These are phyloP conservation scores for Ophiocordyceps sinensis DNA, from an alignment of 2,329 filamentous ascomycete species.

Conservation along the genomic window DNA sequence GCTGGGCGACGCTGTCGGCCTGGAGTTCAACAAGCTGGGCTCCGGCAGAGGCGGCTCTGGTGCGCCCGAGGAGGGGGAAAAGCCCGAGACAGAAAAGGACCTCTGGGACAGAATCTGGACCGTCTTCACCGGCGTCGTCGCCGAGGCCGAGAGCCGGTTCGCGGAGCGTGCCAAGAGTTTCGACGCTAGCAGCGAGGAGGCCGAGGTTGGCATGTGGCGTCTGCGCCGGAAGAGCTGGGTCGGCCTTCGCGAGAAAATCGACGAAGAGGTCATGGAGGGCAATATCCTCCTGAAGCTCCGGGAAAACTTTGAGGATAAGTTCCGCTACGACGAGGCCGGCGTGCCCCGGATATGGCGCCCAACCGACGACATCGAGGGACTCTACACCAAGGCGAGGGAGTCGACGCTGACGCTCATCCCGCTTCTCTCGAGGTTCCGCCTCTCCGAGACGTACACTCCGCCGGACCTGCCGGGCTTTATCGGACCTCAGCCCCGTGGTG, in stretches of 20 bases:
- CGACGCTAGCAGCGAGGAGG: constrained; percentile 80
- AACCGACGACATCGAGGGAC: constrained; percentile 89
- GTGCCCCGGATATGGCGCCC: constrained; percentile 95
- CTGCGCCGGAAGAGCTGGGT: constrained; percentile 90
- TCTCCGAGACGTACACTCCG: constrained; percentile 57
- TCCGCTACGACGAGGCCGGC: constrained; percentile 89
- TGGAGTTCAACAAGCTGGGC: constrained; percentile 93
- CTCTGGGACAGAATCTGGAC: constrained; percentile 95
- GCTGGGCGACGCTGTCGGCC: constrained; percentile 70
- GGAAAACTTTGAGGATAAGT: constrained; percentile 98
- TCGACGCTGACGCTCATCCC: constrained; percentile 86
- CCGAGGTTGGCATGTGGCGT: constrained; percentile 84
- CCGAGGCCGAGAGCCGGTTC: constrained; percentile 75
- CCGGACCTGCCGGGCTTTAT: constrained; percentile 81
- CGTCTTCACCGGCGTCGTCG: constrained; percentile 68
- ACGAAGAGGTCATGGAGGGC: constrained; percentile 96
- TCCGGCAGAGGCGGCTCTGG: constrained; percentile 73
- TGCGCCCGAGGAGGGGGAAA: constrained; percentile 64
- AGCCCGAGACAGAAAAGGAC: constrained; percentile 60
- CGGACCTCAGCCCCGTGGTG: constrained; percentile 59
- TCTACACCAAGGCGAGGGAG: constrained; percentile 85
- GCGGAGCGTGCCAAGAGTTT: constrained; percentile 83
- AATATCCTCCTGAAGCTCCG: constrained; percentile 90
- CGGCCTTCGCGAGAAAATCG: constrained; percentile 76
- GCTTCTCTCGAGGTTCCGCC: constrained; percentile 69